Percentiles rank a stretch among this genome's conserved stretches.
Evolutionary conservation across 2,329 filamentous ascomycete genomes (phyloP).

Genomic region (Anthostomella pinea): DNA sequence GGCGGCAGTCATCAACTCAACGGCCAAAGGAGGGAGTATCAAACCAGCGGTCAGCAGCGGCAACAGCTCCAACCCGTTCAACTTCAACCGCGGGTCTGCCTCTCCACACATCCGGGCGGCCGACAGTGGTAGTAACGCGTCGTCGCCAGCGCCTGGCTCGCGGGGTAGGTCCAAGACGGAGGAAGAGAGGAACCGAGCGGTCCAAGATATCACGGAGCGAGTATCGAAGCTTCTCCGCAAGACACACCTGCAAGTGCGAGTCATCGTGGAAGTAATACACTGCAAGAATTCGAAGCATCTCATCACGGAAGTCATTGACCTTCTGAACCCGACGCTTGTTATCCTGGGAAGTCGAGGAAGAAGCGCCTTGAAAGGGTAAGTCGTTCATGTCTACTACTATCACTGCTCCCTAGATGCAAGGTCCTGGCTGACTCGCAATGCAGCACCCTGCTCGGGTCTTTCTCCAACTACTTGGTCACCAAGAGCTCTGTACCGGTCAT

Average conservation of each 20-base stretch:
- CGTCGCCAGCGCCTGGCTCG: conserved; percentile 47
- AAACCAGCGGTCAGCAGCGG: conserved; percentile 32
- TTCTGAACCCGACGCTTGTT: conserved; percentile 85
- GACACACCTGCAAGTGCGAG: conserved; percentile 86
- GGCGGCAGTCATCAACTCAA: conserved; percentile 65
- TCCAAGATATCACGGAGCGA: conserved; percentile 79
- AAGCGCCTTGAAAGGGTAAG: conserved; percentile 89
- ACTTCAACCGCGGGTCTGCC: conserved; percentile 24
- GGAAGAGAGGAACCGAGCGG: conserved; percentile 74
- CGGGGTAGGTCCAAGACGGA: conserved; percentile 61
- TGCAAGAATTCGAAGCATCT: conserved; percentile 97
- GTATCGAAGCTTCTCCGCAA: conserved; percentile 85
- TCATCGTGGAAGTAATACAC: conserved; percentile 94
- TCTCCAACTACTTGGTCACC: conserved; percentile 95
- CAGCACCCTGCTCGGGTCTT: conserved; percentile 90
- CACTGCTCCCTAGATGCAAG: conserved; percentile 1
- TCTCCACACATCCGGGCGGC: conserved; percentile 38
- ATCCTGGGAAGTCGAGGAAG: conserved; percentile 89
- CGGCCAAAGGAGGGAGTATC: conserved; percentile 41
- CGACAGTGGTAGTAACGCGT: conserved; percentile 33
- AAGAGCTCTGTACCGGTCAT: conserved; percentile 97
- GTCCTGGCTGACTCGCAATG: conserved; percentile 7
- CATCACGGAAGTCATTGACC: conserved; percentile 95
- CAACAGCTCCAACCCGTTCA: conserved; percentile 26
- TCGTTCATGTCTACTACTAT: conserved; percentile 17